Evolutionary conservation across 2,329 filamentous ascomycete genomes (phyloP).

Genomic region (Cryphonectria nitschkei): DNA sequence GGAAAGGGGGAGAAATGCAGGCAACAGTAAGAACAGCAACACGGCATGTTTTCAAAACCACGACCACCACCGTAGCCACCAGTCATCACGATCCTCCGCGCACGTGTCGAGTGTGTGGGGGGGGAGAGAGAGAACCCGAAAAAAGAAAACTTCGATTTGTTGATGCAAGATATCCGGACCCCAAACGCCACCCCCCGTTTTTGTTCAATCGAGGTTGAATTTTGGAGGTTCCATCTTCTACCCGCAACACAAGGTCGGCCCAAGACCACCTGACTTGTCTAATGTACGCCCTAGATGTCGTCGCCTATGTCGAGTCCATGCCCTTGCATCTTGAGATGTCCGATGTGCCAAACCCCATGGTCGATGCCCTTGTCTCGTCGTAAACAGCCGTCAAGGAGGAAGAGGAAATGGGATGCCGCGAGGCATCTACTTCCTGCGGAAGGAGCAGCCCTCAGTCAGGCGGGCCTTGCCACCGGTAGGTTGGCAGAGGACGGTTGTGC

Average conservation of each 20-base stretch:
- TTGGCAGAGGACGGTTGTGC: slow-evolving; percentile 99
- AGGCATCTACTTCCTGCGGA: slow-evolving; percentile 96
- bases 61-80: slow-evolving; percentile 34
- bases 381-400: slow-evolving; percentile 50
- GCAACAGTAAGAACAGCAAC: slow-evolving; percentile 1
- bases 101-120: slow-evolving; percentile 36
- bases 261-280: slow-evolving; percentile 43
- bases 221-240: slow-evolving; percentile 72
- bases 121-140: slow-evolving; percentile 33
- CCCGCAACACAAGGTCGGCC: slow-evolving; percentile 55
- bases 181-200: slow-evolving; percentile 69
- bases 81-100: slow-evolving; percentile 45
- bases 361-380: slow-evolving; percentile 49
- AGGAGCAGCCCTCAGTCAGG: slow-evolving; percentile 99
- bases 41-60: background rate
- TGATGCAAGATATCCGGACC: slow-evolving; percentile 84
- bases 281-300: slow-evolving; percentile 30
- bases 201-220: slow-evolving; percentile 54
- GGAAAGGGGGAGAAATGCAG: background rate
- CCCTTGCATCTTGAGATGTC: slow-evolving; percentile 56
- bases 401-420: slow-evolving; percentile 43
- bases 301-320: slow-evolving; percentile 52
- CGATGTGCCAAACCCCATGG: slow-evolving; percentile 50
- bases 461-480: slow-evolving; percentile 99
- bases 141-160: slow-evolving; percentile 40